phyloP scores from a whole-genome alignment of 2,329 filamentous ascomycete species.

The Pseudogymnoascus sp. region DNA sequence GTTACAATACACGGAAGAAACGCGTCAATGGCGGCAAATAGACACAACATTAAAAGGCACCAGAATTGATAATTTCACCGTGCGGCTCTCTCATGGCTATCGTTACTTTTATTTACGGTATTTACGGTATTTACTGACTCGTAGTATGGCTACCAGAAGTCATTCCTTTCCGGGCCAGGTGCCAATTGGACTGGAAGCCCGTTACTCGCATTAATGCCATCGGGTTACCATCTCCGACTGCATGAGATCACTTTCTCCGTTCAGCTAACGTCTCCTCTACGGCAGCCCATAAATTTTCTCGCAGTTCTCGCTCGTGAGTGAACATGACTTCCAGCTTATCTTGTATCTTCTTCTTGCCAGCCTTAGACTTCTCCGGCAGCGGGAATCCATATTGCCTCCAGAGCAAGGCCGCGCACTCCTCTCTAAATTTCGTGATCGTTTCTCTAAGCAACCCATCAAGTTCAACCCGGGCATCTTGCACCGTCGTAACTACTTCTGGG shows the following conservation, averaged over 20 bases:
- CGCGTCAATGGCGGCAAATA: neutral
- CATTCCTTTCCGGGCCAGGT: neutral
- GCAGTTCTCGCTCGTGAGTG: conserved; percentile 49
- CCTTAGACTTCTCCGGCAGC: conserved; percentile 33
- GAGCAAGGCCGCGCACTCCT: conserved; percentile 45
- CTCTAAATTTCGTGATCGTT: conserved; percentile 55
- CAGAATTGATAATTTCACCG: neutral
- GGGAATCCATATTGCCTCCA: conserved; percentile 34
- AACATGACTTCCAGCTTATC: conserved; percentile 49
- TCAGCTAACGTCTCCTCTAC: conserved; percentile 38
- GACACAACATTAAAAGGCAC: neutral
- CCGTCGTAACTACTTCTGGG: conserved; percentile 31
- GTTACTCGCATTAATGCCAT: neutral
- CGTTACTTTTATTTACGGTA: neutral
- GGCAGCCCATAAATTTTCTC: conserved; percentile 52
- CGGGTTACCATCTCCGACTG: conserved; percentile 3
- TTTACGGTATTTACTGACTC: conserved; percentile 1
- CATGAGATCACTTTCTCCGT: neutral
- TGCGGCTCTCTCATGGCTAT: neutral
- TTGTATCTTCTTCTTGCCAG: conserved; percentile 47
- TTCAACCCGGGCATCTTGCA: conserved; percentile 54
- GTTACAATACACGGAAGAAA: neutral
- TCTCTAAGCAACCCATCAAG: conserved; percentile 54
- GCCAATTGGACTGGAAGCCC: neutral
- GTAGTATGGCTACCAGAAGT: neutral